Evolutionary conservation across 2,329 filamentous ascomycete species (phyloP), one percentile per base, ranked within the genome.

Genomic region (Emericellopsis atlantica): DNA sequence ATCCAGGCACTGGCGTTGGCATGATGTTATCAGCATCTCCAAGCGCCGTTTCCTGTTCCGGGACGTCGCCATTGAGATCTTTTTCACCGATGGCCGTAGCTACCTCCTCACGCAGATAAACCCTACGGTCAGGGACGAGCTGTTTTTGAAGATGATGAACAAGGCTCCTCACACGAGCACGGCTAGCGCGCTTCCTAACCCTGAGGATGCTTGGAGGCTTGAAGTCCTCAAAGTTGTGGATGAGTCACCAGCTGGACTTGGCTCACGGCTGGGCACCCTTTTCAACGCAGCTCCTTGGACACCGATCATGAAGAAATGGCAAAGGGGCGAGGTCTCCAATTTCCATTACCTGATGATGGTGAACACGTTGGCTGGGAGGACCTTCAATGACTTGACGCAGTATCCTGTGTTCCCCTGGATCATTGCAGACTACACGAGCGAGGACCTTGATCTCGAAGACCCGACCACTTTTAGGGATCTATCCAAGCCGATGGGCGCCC

Each of bases 351-450:
- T 98, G 31, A 98, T 98, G 90, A 79, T 95, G 45, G 80, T 98
- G 54, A 98, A 98, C 55, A 96, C 92, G 0, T 86, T 98, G 74
- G 93, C 93, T 23, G 92, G 92, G 3, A 74, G 92, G 40, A 96
- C 92, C 0, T 98, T 98, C 66, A 98, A 98, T 54, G 92, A 98
- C 55, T 69, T 98, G 15, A 98, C 92, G 0, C 93, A 98, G 53
- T 98, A 98, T 53, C 92, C 92, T 0, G 89, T 98, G 15, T 98
- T 98, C 48, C 92, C 92, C 0, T 98, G 92, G 92, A 81, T 98
- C 4, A 66, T 98, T 36, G 89, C 92, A 0, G 90, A 98, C 54
- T 98, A 98, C 56, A 90, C 84, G 0, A 96, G 90, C 51, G 83
- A 94, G 15, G 88, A 95, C 55, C 69, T 98, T 10, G 87, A 98